Evolutionary conservation across 208 protist species (phyloP).

Genomic region (Leishmania guyanensis): DNA sequence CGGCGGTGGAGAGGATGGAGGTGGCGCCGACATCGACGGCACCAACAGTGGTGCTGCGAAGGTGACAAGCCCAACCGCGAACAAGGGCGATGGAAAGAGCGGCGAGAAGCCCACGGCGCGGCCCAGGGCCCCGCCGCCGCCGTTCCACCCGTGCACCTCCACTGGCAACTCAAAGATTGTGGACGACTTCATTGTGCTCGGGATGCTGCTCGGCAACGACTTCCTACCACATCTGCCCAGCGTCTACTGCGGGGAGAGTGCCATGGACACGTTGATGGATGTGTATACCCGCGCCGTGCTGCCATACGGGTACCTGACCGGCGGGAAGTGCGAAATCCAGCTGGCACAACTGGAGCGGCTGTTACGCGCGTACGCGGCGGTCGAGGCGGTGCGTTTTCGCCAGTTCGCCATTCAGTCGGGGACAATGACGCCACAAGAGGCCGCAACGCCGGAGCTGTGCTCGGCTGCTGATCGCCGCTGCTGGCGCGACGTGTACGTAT

Average conservation of each 20-base stretch:
- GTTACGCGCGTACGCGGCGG: conserved; percentile 56
- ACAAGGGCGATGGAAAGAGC: background rate
- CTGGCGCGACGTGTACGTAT: conserved; percentile 60
- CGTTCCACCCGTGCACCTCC: conserved; percentile 67
- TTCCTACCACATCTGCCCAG: conserved; percentile 79
- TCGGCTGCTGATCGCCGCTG: conserved; percentile 36
- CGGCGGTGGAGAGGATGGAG: background rate
- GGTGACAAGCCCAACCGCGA: background rate
- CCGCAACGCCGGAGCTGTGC: conserved; percentile 35
- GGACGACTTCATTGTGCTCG: conserved; percentile 84
- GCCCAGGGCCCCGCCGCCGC: background rate
- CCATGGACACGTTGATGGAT: conserved; percentile 79
- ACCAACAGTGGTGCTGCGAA: background rate
- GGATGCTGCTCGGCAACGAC: conserved; percentile 83
- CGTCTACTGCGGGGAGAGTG: conserved; percentile 76
- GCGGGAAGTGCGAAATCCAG: conserved; percentile 68
- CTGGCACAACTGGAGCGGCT: conserved; percentile 67
- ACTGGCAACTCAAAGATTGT: conserved; percentile 79
- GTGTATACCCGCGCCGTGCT: conserved; percentile 79
- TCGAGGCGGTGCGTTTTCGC: conserved; percentile 74
- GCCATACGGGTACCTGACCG: conserved; percentile 81
- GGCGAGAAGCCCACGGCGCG: conserved; percentile 3
- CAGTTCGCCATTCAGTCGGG: conserved; percentile 44
- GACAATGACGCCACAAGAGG: conserved; percentile 40
- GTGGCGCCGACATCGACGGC: background rate